Percentiles rank a stretch among this genome's conserved stretches.
These are phyloP conservation scores for Boletus barrowsii DNA, from an alignment of 768 basidiomycete species.

Conservation along the genomic window DNA sequence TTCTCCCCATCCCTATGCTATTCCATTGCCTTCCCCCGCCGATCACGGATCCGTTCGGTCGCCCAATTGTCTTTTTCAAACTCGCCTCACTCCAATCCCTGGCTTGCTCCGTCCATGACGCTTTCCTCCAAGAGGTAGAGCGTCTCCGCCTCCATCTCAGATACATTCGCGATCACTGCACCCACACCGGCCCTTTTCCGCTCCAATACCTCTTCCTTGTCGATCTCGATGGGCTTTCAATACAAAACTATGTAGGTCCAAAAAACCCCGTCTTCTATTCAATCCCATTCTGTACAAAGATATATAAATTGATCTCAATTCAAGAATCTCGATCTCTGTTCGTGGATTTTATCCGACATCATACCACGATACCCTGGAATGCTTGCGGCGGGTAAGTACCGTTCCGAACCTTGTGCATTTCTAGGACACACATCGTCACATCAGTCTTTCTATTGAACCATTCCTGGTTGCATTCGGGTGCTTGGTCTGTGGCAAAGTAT, in stretches of 20 bases:
- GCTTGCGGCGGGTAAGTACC: slow-evolving; percentile 59
- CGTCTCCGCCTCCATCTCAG: slow-evolving; percentile 55
- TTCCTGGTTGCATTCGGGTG: slow-evolving; percentile 67
- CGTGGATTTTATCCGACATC: slow-evolving; percentile 64
- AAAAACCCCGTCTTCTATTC: neutral
- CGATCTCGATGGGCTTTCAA: slow-evolving; percentile 56
- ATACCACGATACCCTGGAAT: slow-evolving; percentile 73
- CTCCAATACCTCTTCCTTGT: slow-evolving; percentile 68
- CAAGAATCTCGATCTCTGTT: slow-evolving; percentile 59
- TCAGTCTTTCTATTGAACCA: slow-evolving; percentile 71
- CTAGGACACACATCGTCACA: neutral
- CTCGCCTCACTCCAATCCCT: slow-evolving; percentile 40
- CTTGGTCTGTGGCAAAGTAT: slow-evolving; percentile 67
- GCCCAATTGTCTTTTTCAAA: slow-evolving; percentile 60
- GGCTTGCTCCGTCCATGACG: slow-evolving; percentile 38
- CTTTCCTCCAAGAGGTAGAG: slow-evolving; percentile 52
- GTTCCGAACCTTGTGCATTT: slow-evolving; percentile 1
- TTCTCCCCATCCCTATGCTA: slow-evolving; percentile 25
- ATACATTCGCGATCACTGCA: slow-evolving; percentile 39
- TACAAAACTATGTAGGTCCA: slow-evolving; percentile 54
- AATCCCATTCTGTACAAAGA: slow-evolving; percentile 4
- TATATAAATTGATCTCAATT: neutral
- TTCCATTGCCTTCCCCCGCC: slow-evolving; percentile 55
- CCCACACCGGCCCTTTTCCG: slow-evolving; percentile 34
- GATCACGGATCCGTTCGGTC: slow-evolving; percentile 57